Evolutionary conservation across 2,329 filamentous ascomycete genomes (phyloP).

Genomic region (Samsoniella hepiali): DNA sequence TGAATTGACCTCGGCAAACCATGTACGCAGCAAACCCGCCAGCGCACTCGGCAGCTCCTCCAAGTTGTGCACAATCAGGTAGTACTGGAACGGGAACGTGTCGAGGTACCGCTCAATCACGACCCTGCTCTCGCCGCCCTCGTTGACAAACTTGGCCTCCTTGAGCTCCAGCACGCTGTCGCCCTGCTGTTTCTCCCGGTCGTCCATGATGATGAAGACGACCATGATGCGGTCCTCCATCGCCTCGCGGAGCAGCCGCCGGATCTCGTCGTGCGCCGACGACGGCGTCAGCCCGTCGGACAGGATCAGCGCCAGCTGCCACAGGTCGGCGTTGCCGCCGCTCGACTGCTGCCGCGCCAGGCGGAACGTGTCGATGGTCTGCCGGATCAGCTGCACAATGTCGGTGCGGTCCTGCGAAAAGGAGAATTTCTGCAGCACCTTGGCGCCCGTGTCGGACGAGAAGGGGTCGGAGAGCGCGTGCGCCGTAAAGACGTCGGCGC

Average conservation of each 20-base stretch:
- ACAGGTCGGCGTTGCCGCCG: conserved; percentile 61
- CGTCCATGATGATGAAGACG: conserved; percentile 95
- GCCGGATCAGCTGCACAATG: conserved; percentile 71
- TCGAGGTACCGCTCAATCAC: conserved; percentile 90
- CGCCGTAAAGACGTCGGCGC: conserved; percentile 75
- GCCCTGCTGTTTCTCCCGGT: conserved; percentile 44
- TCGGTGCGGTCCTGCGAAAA: conserved; percentile 87
- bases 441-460: conserved; percentile 70
- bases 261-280: conserved; percentile 75
- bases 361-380: conserved; percentile 78
- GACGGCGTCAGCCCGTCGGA: conserved; percentile 89
- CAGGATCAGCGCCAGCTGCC: conserved; percentile 92
- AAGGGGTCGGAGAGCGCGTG: conserved; percentile 84
- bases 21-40: conserved; percentile 84
- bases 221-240: conserved; percentile 96
- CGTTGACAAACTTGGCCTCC: conserved; percentile 75
- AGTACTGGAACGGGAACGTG: conserved; percentile 95
- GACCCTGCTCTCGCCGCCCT: conserved; percentile 62
- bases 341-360: conserved; percentile 62
- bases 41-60: conserved; percentile 86
- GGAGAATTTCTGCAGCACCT: conserved; percentile 77
- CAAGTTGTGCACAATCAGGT: conserved; percentile 88
- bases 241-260: conserved; percentile 78
- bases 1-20: conserved; percentile 75
- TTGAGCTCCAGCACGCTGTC: conserved; percentile 83